phyloP scores from a whole-genome alignment of 2,329 filamentous ascomycete species.

The Tolypocladium cylindrosporum region DNA sequence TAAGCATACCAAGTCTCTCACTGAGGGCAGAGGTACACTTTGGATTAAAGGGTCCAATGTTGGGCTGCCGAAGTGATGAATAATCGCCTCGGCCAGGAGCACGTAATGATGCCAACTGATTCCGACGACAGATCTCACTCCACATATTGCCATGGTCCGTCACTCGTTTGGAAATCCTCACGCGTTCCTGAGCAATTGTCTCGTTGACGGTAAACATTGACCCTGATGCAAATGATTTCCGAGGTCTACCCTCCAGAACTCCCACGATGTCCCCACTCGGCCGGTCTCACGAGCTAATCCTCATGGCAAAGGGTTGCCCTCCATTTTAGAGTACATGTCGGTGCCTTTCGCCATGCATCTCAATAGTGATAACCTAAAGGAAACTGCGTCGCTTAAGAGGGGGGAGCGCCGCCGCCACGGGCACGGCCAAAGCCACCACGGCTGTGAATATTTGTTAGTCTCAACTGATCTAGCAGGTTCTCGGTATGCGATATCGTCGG shows the following conservation, averaged over 20 bases:
- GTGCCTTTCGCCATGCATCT: slow-evolving; percentile 32
- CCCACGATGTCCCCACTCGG: slow-evolving; percentile 31
- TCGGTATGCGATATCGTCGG: neutral
- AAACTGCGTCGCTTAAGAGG: slow-evolving; percentile 44
- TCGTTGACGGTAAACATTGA: slow-evolving; percentile 28
- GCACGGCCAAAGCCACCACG: slow-evolving; percentile 86
- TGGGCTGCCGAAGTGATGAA: neutral
- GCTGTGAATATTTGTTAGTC: slow-evolving; percentile 30
- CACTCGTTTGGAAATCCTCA: slow-evolving; percentile 8
- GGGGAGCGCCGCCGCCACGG: slow-evolving; percentile 60
- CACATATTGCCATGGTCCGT: neutral
- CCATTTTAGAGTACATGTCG: slow-evolving; percentile 38
- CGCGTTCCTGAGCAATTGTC: slow-evolving; percentile 16
- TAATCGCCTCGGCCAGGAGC: neutral
- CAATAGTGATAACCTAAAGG: slow-evolving; percentile 32
- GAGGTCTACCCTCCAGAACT: slow-evolving; percentile 37
- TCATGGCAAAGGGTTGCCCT: slow-evolving; percentile 29
- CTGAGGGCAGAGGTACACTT: neutral
- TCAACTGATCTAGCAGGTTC: neutral
- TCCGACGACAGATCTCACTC: neutral
- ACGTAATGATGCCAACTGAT: neutral
- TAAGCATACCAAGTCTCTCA: too few relatives aligned
- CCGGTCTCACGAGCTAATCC: slow-evolving; percentile 29
- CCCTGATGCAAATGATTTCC: slow-evolving; percentile 38
- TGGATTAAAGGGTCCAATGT: neutral